These are phyloP conservation scores for Dactylorhiza incarnata DNA, from an alignment of 106 monocot species.

Conservation along the genomic window DNA sequence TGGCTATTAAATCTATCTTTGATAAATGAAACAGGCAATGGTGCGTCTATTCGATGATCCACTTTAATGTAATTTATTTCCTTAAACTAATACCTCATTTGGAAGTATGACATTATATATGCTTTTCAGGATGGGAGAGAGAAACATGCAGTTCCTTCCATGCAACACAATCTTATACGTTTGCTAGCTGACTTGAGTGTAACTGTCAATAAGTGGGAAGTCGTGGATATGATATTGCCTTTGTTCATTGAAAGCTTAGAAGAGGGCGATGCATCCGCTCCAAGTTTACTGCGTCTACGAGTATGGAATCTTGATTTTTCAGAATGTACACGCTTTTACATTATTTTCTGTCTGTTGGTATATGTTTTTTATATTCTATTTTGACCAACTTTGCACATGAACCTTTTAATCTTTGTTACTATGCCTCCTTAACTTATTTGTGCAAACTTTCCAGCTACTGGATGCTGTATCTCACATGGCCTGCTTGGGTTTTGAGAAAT, in stretches of 20 bases:
- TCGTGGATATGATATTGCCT: constrained; percentile 98
- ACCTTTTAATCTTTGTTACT: not conserved
- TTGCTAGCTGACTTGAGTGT: constrained; percentile 83
- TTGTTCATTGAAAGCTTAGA: constrained; percentile 98
- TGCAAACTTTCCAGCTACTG: constrained; percentile 56
- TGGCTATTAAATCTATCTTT: not conserved
- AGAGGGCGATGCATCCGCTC: constrained; percentile 91
- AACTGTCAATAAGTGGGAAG: constrained; percentile 83
- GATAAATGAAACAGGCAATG: not conserved
- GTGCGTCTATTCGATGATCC: not conserved
- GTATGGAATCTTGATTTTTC: constrained; percentile 57
- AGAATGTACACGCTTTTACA: constrained; percentile 23
- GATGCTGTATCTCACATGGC: constrained; percentile 96
- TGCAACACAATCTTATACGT: constrained; percentile 76
- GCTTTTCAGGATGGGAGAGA: constrained; percentile 77
- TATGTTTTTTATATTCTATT: constrained; percentile 1
- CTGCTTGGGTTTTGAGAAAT: constrained; percentile 96
- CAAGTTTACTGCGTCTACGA: constrained; percentile 78
- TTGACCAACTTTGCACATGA: not conserved
- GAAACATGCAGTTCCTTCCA: constrained; percentile 46
- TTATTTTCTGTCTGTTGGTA: not conserved
- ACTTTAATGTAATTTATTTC: constrained; percentile 3
- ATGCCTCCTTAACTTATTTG: constrained; percentile 8
- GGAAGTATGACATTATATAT: constrained; percentile 1
- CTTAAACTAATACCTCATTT: not conserved